These are phyloP conservation scores for Colletotrichum echinochloae DNA, from an alignment of 2,329 filamentous ascomycete species.

Conservation along the genomic window DNA sequence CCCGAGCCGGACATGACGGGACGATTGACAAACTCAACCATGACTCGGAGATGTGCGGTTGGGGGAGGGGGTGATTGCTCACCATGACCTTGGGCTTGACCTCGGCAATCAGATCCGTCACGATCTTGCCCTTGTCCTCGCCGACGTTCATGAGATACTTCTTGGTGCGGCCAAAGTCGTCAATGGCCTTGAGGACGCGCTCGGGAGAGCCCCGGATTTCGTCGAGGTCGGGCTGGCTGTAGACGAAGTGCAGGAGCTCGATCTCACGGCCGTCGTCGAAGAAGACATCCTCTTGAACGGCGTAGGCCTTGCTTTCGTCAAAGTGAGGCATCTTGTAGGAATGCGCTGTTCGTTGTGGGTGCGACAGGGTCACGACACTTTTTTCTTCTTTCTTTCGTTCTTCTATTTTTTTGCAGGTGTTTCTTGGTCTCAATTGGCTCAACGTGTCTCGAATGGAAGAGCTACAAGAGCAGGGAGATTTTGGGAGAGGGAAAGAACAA, in stretches of 20 bases:
- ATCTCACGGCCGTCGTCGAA: conserved; percentile 80
- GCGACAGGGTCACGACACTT: neutral
- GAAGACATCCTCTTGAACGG: conserved; percentile 57
- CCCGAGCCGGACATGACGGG: neutral
- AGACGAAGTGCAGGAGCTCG: conserved; percentile 78
- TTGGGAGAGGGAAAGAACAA: neutral
- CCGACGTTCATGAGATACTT: conserved; percentile 87
- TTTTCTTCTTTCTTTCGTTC: too few relatives aligned
- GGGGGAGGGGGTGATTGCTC: conserved; percentile 18
- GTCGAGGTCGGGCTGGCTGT: conserved; percentile 69
- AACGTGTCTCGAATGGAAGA: neutral
- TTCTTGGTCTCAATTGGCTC: neutral
- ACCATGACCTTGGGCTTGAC: conserved; percentile 76
- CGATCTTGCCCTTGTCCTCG: conserved; percentile 77
- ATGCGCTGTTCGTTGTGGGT: too few relatives aligned
- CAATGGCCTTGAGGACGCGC: conserved; percentile 75
- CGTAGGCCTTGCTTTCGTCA: conserved; percentile 54
- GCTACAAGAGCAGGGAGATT: neutral
- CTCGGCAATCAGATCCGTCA: conserved; percentile 75
- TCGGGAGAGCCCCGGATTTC: conserved; percentile 73
- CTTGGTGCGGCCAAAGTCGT: conserved; percentile 71
- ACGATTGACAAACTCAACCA: neutral
- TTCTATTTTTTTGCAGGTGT: too few relatives aligned
- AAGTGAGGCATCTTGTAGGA: conserved; percentile 45
- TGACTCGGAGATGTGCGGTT: neutral